Conservation (phyloP, 1,139 yeast species). For the Petasospora rhodanensis region DNA sequence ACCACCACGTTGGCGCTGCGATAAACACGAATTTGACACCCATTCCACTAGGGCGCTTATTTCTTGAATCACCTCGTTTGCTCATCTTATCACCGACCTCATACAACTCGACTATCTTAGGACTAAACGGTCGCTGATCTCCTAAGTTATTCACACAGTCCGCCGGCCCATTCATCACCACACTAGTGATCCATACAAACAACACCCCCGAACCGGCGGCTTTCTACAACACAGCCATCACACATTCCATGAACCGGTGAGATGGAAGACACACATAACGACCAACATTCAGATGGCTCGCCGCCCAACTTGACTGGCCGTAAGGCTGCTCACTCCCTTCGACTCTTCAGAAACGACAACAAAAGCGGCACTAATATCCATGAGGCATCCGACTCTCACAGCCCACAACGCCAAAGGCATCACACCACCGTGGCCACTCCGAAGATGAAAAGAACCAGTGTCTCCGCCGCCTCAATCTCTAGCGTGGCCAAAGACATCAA, state of each 20-base stretch:
- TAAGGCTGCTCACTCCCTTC: constrained; percentile 48
- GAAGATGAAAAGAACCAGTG: constrained; percentile 3
- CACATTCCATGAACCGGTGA: too few species aligned
- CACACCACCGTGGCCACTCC: neutral
- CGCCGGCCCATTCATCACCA: too few species aligned
- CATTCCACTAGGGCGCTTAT: neutral
- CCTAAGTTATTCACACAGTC: too few species aligned
- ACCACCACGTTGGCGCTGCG: too few species aligned
- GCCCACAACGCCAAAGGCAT: constrained; percentile 5
- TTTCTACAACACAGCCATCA: too few species aligned
- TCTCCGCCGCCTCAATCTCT: constrained; percentile 10
- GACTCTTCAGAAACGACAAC: constrained; percentile 38
- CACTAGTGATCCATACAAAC: too few species aligned
- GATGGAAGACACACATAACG: constrained; percentile 6
- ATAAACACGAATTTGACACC: too few species aligned
- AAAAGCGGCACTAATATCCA: constrained; percentile 16
- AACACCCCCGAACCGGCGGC: too few species aligned
- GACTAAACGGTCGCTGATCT: too few species aligned
- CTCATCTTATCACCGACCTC: too few species aligned
- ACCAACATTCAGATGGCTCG: constrained; percentile 6
- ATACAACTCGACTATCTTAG: too few species aligned
- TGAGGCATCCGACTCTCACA: constrained; percentile 6
- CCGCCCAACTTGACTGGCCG: constrained; percentile 30
- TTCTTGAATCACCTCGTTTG: neutral
- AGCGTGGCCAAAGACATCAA: too few species aligned